phyloP scores from a whole-genome alignment of 108 stramenopile species.

The Skeletonema costatum region DNA sequence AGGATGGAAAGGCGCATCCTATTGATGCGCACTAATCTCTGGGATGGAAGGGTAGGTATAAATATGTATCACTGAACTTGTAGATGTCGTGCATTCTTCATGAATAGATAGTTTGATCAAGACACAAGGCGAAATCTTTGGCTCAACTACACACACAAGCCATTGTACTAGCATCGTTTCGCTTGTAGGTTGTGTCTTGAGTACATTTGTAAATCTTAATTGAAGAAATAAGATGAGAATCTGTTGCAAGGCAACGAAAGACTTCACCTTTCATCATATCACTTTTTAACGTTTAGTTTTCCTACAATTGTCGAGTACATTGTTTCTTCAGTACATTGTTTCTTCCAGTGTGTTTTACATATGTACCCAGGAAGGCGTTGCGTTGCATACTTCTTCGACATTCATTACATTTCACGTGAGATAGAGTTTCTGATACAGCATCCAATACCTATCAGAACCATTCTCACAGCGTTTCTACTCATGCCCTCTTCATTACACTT shows the following conservation, averaged over 20 bases:
- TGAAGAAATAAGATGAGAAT: not conserved
- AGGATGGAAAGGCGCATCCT: conserved; percentile 43
- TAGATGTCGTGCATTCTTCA: not conserved
- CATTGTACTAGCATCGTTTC: not conserved
- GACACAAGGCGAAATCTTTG: not conserved
- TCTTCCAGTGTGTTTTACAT: not conserved
- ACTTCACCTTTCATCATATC: not conserved
- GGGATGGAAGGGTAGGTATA: not conserved
- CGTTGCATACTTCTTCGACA: not conserved
- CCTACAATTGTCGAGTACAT: not conserved
- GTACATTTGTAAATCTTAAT: not conserved
- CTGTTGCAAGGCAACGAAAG: not conserved
- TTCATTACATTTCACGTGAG: not conserved
- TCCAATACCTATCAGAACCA: not conserved
- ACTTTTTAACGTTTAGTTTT: not conserved
- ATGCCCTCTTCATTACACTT: not conserved
- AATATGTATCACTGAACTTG: not conserved
- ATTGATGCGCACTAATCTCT: conserved; percentile 7
- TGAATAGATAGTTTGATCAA: not conserved
- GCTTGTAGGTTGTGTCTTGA: not conserved
- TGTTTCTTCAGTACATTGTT: not conserved
- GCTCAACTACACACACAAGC: not conserved
- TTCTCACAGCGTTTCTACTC: not conserved
- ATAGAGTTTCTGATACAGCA: not conserved
- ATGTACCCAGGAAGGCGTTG: not conserved